phyloP scores from a whole-genome alignment of 495 filamentous ascomycete species.

The Pyrenula massariospora region DNA sequence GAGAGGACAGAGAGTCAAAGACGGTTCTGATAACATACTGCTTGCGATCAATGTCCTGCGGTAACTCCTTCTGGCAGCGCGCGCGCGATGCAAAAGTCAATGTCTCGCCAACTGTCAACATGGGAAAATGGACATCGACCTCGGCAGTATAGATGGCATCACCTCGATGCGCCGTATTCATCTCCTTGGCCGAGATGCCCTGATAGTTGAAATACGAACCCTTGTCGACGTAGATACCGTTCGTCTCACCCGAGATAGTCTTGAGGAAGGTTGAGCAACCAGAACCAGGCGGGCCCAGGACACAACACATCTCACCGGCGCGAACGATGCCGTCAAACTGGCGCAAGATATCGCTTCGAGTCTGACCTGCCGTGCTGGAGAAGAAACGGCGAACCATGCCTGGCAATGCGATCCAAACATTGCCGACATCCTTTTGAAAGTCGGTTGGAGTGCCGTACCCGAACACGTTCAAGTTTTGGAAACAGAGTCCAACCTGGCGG shows the following conservation, averaged over 20 bases:
- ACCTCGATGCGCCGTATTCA: conserved; percentile 60
- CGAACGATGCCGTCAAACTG: conserved; percentile 67
- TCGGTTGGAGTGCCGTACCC: conserved; percentile 60
- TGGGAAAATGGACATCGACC: conserved; percentile 73
- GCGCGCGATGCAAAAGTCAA: conserved; percentile 60
- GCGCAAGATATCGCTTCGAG: conserved; percentile 66
- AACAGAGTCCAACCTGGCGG: conserved; percentile 33
- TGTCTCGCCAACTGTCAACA: conserved; percentile 68
- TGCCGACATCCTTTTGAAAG: conserved; percentile 62
- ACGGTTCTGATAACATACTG: too few relatives aligned
- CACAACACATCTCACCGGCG: conserved; percentile 70
- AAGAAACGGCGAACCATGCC: conserved; percentile 33
- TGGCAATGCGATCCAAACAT: conserved; percentile 45
- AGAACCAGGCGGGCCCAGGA: conserved; percentile 64
- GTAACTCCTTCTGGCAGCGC: conserved; percentile 51
- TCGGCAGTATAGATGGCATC: conserved; percentile 77
- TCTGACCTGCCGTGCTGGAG: conserved; percentile 21
- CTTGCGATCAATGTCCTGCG: too few relatives aligned
- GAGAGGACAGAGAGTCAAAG: too few relatives aligned
- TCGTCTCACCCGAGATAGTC: conserved; percentile 65
- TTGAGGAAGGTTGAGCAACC: conserved; percentile 75
- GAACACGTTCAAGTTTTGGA: conserved; percentile 56
- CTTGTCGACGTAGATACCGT: conserved; percentile 56
- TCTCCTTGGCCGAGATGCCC: conserved; percentile 36
- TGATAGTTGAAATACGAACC: conserved; percentile 65